Base-by-base conservation (phyloP, 2,329 filamentous ascomycete genomes). In the Calonectria naviculata region DNA sequence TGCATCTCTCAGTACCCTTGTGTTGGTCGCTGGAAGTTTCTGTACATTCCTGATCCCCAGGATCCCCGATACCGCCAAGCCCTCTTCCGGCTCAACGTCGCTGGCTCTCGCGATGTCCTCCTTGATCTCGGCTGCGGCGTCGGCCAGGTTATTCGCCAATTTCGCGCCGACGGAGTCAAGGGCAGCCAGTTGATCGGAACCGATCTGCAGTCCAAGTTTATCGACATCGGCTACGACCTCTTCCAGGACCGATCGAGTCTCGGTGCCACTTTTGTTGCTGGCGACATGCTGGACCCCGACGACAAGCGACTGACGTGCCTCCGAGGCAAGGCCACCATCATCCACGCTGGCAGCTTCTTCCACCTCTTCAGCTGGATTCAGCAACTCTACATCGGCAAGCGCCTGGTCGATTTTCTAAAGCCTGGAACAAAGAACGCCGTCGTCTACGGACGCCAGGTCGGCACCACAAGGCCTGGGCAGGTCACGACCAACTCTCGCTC, bases 161-260 rank as follows among this genome's bases (percentile, higher is more conserved):
- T 89, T 31, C 82, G 84, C 13, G 80, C 82, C 62, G 87, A 89
- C 68, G 89, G 89, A 24, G 88, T 88, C 9, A 80, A 85, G 28
- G 81, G 85, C 6, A 78, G 82, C 19, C 84, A 86, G 54, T 79
- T 91, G n/a, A 86, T 86, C 69, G 89, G 87, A 21, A 82, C 84
- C 4, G 89, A 90, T 71, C 72, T 89, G 4, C 83, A 87, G 49
- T 74, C 83, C 24, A 82, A 81, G n/a, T 89, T 91, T 73, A 84
- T 91, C 64, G 84, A 89, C 13, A 79, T 89, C n/a, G 90, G 90
- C 31, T 91, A 92, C 78, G 89, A 92, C 65, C 84, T 94, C 24
- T 94, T 93, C 81, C 85, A 86, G 54, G 92, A 93, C 71, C 84
- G 85, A 29, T 77, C 82, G n/a, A 83, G 67, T 38, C 80, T 90